Evolutionary conservation across 2,329 filamentous ascomycete genomes (phyloP).

Genomic region (Cercospora sesami): DNA sequence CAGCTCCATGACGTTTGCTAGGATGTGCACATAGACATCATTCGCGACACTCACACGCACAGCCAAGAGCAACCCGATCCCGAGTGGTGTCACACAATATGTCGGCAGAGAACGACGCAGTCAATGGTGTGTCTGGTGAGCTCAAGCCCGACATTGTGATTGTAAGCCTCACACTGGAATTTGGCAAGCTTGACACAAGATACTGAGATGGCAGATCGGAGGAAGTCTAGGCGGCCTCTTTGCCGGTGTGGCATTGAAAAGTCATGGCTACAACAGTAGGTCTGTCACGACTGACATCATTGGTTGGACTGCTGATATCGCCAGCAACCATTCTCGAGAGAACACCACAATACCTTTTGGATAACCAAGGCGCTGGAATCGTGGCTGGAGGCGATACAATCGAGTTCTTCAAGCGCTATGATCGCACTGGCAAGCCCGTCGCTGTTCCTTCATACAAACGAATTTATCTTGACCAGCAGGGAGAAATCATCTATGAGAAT

Average conservation of each 20-base stretch:
- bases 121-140: slow-evolving; percentile 6
- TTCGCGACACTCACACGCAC: not conserved
- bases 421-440: slow-evolving; percentile 40
- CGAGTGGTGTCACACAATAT: not conserved
- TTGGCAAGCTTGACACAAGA: not conserved
- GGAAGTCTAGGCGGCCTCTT: slow-evolving; percentile 36
- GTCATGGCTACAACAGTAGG: slow-evolving; percentile 33
- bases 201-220: slow-evolving; percentile 27
- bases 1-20: slow-evolving; percentile 2
- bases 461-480: slow-evolving; percentile 32
- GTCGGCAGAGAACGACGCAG: not conserved
- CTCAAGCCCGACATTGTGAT: slow-evolving; percentile 32
- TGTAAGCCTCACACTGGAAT: slow-evolving; percentile 7
- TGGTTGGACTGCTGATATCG: not conserved
- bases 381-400: slow-evolving; percentile 49
- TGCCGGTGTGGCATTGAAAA: slow-evolving; percentile 33
- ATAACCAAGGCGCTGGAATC: slow-evolving; percentile 52
- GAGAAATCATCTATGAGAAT: slow-evolving; percentile 33
- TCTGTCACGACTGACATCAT: not conserved
- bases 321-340: slow-evolving; percentile 41
- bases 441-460: slow-evolving; percentile 33
- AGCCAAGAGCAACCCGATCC: not conserved
- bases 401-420: slow-evolving; percentile 47
- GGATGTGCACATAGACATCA: not conserved
- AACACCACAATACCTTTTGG: slow-evolving; percentile 44